Conservation (phyloP, 306 rosid species). For the Glycyrrhiza uralensis region DNA sequence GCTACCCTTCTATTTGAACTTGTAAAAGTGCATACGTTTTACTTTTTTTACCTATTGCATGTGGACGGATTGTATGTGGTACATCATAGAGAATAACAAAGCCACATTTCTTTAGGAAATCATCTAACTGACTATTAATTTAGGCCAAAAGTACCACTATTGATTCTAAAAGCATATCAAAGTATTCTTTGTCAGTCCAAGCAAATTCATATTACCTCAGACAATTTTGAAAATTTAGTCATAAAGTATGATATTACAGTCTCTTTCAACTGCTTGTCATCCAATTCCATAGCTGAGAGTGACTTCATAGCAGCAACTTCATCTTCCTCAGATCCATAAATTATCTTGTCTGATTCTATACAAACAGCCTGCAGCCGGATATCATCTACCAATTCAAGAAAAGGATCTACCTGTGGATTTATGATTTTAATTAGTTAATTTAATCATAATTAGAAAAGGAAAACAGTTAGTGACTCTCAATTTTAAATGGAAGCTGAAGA, state of each 20-base stretch:
- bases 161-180: slow-evolving; percentile 21
- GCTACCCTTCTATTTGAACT: background rate
- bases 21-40: background rate
- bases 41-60: background rate
- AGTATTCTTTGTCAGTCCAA: slow-evolving; percentile 3
- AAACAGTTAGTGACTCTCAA: background rate
- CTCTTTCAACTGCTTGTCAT: slow-evolving; percentile 68
- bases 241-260: slow-evolving; percentile 57
- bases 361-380: slow-evolving; percentile 57
- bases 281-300: slow-evolving; percentile 50
- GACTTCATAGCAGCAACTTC: slow-evolving; percentile 66
- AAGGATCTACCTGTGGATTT: slow-evolving; percentile 75
- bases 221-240: slow-evolving; percentile 55
- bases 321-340: slow-evolving; percentile 65
- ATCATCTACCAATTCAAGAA: slow-evolving; percentile 73
- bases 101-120: slow-evolving; percentile 1
- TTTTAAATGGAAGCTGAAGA: slow-evolving; percentile 11
- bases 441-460: background rate
- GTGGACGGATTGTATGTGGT: background rate
- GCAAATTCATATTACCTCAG: slow-evolving; percentile 60
- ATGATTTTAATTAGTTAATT: slow-evolving; percentile 26
- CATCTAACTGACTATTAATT: background rate
- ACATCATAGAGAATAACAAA: slow-evolving; percentile 4
- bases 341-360: slow-evolving; percentile 42
- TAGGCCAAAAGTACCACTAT: background rate